These are phyloP conservation scores for Mucor velutinosus DNA, from an alignment of 371 early-diverging fungal genomes.

Conservation along the genomic window DNA sequence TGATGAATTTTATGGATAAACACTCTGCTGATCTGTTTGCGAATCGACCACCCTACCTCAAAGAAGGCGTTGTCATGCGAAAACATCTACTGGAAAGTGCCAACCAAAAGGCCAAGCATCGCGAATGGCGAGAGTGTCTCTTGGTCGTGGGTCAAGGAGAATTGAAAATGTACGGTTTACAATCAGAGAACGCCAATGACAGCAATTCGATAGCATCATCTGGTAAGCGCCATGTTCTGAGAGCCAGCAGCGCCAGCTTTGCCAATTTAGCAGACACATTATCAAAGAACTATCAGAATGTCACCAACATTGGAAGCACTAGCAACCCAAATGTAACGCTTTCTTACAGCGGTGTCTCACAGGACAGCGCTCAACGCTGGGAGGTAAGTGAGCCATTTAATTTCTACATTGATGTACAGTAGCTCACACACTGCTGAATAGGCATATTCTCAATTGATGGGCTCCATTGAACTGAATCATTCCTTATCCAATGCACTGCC, in stretches of 20 bases:
- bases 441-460: conserved; percentile 43
- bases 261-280: conserved; percentile 49
- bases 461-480: conserved; percentile 73
- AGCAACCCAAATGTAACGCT: background rate
- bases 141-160: conserved; percentile 76
- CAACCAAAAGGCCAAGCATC: conserved; percentile 79
- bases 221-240: conserved; percentile 34
- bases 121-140: conserved; percentile 86
- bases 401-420: background rate
- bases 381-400: conserved; percentile 18
- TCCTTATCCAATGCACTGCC: conserved; percentile 78
- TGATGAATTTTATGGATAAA: conserved; percentile 28
- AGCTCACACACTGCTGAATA: conserved; percentile 2
- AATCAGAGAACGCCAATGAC: conserved; percentile 20
- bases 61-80: conserved; percentile 83
- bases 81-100: conserved; percentile 82
- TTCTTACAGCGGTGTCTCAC: conserved; percentile 23
- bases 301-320: background rate
- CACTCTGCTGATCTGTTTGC: conserved; percentile 26
- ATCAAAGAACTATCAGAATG: conserved; percentile 7
- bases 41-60: conserved; percentile 50
- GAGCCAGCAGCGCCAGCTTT: conserved; percentile 33
- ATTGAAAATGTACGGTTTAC: conserved; percentile 77
- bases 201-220: conserved; percentile 30
- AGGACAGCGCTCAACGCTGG: conserved; percentile 18